Evolutionary conservation across 2,329 filamentous ascomycete species (phyloP), one percentile per base, ranked within the genome.

Genomic region (Ascosphaera pollenicola): DNA sequence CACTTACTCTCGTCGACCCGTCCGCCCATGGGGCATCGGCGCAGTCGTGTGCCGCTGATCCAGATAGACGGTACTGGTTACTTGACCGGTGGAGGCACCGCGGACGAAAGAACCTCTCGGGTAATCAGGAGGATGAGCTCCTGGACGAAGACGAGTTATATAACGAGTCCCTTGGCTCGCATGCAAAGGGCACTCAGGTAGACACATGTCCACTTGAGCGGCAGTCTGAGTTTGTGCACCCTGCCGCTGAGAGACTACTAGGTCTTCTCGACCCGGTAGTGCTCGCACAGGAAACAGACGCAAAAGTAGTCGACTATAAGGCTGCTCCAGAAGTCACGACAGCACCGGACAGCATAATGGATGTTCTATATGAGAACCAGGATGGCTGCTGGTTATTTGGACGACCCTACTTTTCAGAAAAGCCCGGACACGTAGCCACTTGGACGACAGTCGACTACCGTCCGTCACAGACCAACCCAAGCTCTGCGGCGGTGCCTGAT

Each of bases 361-460:
- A 98, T 45, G 70, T 95, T 3, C 65, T 98, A 0, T 95, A 92
- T 57, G 89, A 98, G 56, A 98, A 98, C 52, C 81, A 98, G 60
- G 72, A 89, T 41, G 89, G 89, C 8, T 75, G 73, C 31, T 92
- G 94, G 52, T 65, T 92, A 44, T 95, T 87, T 50, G 87, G 89
- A 19, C 70, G 84, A 10, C 76, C 85, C 0, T 68, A 91, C n/a
- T 98, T 94, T 62, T 92, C 85, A 1, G 70, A 74, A 6, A 78
- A 76, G 45, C 83, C 85, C 0, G 32, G 32, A 8, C 32, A 35
- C 13, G 32, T 35, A 8, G 59, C 78, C 6, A 66, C 84, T 1
- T 98, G 89, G 89, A 82, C 85, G 38, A 93, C 84, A 47, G 58
- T 57, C 15, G 58, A 63, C 35, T 59, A 67, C 45, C 65, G 65